Evolutionary conservation across 352 stramenopile species (phyloP), one percentile per base, ranked within the genome.

Genomic region (Globisporangium orthogonon): DNA sequence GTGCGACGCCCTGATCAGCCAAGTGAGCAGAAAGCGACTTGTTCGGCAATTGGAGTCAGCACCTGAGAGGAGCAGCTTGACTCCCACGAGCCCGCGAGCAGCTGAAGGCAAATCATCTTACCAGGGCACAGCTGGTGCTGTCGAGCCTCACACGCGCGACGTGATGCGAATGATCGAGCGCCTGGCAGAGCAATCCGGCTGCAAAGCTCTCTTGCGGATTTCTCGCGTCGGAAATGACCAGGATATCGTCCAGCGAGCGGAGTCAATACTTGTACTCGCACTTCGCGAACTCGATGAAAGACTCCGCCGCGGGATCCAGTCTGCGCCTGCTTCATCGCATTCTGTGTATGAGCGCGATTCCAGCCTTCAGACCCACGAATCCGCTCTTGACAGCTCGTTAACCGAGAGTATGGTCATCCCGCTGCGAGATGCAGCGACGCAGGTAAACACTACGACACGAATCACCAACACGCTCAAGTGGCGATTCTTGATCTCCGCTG

Each of bases 81-180:
- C n/a, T 31, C 3, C 18, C 4, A 29, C 15, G 17, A 10, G 17
- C 17, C 6, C 23, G 18, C 6, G 17, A 10, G 6, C n/a, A 30
- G 10, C 6, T n/a, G 28, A 7, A 6, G 44, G 2, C 11, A 3
- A 11, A 6, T 48, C 9, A 18, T 23, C 43, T n/a, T 18, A 11
- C 4, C 43, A 29, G 15, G 46, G 49, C 5, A 23, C 3, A 3
- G 17, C 5, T 9, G 23, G 3, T n/a, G 4, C 9, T 15, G 10
- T 50, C 17, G 15, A n/a, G n/a, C 31, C 6, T 13, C 39, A 14
- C 7, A 37, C 35, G 23, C 40, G 17, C 1, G 48, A 46, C 28
- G 14, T 56, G 17, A 43, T 31, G 11, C 56, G 40, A 15, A 43
- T 56, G 56, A 51, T 61, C 23, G 15, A 35, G 18, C 23, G 33